phyloP scores from a whole-genome alignment of 768 basidiomycete species.

The Amanita molliuscula region DNA sequence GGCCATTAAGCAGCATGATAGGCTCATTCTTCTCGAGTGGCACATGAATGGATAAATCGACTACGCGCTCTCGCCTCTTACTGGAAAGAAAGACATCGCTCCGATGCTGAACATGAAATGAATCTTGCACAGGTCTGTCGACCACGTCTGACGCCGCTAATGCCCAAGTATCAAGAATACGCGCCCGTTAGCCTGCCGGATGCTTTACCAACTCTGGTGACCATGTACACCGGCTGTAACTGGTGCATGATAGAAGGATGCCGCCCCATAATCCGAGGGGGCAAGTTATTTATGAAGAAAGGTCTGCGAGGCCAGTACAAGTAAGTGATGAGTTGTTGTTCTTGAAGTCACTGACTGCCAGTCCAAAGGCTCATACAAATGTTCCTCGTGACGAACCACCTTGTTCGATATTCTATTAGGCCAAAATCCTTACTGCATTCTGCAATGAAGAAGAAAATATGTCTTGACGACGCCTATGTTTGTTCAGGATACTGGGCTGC shows the following conservation, averaged over 20 bases:
- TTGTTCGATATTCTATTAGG: constrained; percentile 64
- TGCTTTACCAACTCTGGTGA: constrained; percentile 45
- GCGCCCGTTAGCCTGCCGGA: constrained; percentile 41
- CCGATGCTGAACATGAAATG: constrained; percentile 76
- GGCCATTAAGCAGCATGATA: constrained; percentile 17
- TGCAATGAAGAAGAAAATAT: constrained; percentile 42
- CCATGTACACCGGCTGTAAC: constrained; percentile 47
- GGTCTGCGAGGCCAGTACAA: constrained; percentile 70
- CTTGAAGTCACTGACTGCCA: constrained; percentile 1
- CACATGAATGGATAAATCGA: constrained; percentile 79
- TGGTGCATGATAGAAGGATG: constrained; percentile 85
- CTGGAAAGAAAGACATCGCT: constrained; percentile 69
- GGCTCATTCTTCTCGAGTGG: constrained; percentile 55
- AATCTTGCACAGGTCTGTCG: constrained; percentile 55
- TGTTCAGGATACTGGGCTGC: constrained; percentile 82
- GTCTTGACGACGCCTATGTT: constrained; percentile 67
- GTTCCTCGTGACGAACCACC: constrained; percentile 63
- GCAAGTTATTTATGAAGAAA: constrained; percentile 62
- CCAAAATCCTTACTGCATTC: constrained; percentile 47
- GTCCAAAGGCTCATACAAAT: constrained; percentile 52
- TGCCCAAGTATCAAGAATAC: constrained; percentile 29
- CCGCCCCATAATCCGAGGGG: constrained; percentile 60
- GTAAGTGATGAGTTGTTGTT: constrained; percentile 31
- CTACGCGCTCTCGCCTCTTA: constrained; percentile 63
- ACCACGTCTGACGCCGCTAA: constrained; percentile 49